Conservation (phyloP, 306 rosid genomes). For the Morella rubra region DNA sequence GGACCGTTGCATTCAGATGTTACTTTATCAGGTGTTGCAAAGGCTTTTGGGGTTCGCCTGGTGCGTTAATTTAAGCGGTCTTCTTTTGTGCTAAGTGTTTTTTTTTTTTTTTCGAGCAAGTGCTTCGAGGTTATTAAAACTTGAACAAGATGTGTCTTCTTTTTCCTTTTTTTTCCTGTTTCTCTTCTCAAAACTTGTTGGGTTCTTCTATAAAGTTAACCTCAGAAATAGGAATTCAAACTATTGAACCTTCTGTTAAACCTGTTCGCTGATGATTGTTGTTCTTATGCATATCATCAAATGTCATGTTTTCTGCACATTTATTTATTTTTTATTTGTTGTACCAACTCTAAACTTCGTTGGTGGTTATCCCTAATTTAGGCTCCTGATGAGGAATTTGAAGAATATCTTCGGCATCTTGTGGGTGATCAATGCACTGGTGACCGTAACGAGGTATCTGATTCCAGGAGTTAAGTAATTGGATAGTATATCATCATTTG, state of each 20-base stretch:
- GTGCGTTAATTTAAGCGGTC: slow-evolving; percentile 42
- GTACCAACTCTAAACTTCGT: slow-evolving; percentile 9
- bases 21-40: slow-evolving; percentile 83
- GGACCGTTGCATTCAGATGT: slow-evolving; percentile 96
- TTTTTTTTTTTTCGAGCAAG: neutral
- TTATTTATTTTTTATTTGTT: slow-evolving; percentile 25
- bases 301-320: neutral
- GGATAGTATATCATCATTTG: neutral
- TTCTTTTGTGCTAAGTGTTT: slow-evolving; percentile 5
- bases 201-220: slow-evolving; percentile 11
- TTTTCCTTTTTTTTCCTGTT: slow-evolving; percentile 4
- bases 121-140: no score
- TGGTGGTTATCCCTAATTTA: slow-evolving; percentile 34
- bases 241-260: slow-evolving; percentile 22
- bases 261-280: slow-evolving; percentile 15
- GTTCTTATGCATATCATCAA: neutral
- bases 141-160: neutral
- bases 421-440: slow-evolving; percentile 77
- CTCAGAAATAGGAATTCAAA: slow-evolving; percentile 8
- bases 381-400: slow-evolving; percentile 99
- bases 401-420: slow-evolving; percentile 84
- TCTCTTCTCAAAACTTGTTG: slow-evolving; percentile 5
- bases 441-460: slow-evolving; percentile 76
- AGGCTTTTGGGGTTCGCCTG: slow-evolving; percentile 93
- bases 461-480: slow-evolving; percentile 3